Conservation (phyloP, 2,329 filamentous ascomycete genomes). For the Diaporthe longicolla region DNA sequence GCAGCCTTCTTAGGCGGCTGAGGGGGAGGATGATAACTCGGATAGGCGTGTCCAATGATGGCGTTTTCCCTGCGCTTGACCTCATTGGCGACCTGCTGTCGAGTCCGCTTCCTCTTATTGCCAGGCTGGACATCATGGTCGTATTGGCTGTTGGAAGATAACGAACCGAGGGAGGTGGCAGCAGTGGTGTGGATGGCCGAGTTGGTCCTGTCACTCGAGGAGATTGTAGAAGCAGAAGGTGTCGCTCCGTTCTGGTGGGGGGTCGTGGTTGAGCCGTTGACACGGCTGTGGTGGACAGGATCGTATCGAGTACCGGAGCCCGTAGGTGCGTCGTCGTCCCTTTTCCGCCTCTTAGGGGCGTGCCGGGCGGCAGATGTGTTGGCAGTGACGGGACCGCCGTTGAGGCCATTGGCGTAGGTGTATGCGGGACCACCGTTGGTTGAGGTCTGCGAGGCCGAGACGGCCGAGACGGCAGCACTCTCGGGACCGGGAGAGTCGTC, state of each 20-base stretch:
- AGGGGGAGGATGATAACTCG: constrained; percentile 87
- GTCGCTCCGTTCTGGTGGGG: constrained; percentile 75
- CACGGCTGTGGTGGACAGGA: constrained; percentile 77
- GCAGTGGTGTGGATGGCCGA: constrained; percentile 88
- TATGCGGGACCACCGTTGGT: constrained; percentile 53
- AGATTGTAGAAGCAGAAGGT: constrained; percentile 76
- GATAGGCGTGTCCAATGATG: constrained; percentile 77
- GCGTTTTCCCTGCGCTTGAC: constrained; percentile 84
- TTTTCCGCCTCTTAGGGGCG: constrained; percentile 82
- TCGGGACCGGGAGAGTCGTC: constrained; percentile 77
- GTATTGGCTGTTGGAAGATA: constrained; percentile 73
- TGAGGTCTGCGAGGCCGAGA: constrained; percentile 54
- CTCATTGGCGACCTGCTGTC: constrained; percentile 86
- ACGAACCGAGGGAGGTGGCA: constrained; percentile 85
- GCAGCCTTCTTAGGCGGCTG: constrained; percentile 92
- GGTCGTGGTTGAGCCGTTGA: constrained; percentile 79
- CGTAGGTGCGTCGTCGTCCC: constrained; percentile 64
- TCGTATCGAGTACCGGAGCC: constrained; percentile 66
- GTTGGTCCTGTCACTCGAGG: constrained; percentile 85
- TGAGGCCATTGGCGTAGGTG: constrained; percentile 50
- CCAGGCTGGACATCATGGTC: constrained; percentile 78
- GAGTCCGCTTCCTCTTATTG: constrained; percentile 89
- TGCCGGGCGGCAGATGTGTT: constrained; percentile 57
- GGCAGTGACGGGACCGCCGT: constrained; percentile 45
- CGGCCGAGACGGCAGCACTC: constrained; percentile 53